These are phyloP conservation scores for Trypanosoma caninum DNA, from an alignment of 208 protist species.

Conservation along the genomic window DNA sequence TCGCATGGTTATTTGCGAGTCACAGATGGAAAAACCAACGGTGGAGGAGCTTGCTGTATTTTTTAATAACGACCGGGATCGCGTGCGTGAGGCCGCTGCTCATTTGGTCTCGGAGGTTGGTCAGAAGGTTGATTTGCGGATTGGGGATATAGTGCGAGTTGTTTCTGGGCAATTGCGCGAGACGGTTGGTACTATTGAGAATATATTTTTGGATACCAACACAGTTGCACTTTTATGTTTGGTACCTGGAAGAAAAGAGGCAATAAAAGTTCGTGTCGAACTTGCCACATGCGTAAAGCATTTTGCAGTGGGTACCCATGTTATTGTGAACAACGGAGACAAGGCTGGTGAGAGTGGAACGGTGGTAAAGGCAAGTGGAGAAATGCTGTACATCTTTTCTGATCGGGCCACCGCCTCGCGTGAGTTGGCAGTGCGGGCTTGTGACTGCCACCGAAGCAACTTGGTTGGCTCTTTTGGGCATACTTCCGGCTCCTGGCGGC, in stretches of 20 bases:
- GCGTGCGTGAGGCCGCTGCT: slow-evolving; percentile 58
- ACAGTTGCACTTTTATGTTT: slow-evolving; percentile 60
- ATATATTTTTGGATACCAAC: slow-evolving; percentile 71
- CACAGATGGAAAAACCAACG: slow-evolving; percentile 69
- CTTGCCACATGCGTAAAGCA: slow-evolving; percentile 73
- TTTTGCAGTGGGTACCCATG: slow-evolving; percentile 83
- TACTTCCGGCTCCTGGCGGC: slow-evolving; percentile 53
- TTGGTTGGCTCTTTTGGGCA: slow-evolving; percentile 66
- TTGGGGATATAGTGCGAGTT: slow-evolving; percentile 82
- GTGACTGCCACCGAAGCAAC: slow-evolving; percentile 86
- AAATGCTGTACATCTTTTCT: slow-evolving; percentile 75
- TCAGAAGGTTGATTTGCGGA: slow-evolving; percentile 21
- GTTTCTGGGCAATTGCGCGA: slow-evolving; percentile 69
- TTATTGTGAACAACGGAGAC: slow-evolving; percentile 76
- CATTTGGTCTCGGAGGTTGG: slow-evolving; percentile 10
- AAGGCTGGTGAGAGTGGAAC: slow-evolving; percentile 84
- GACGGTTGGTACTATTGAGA: slow-evolving; percentile 66
- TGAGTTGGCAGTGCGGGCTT: slow-evolving; percentile 73
- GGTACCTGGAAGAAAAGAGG: slow-evolving; percentile 45
- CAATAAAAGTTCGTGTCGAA: slow-evolving; percentile 77
- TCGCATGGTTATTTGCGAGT: slow-evolving; percentile 59
- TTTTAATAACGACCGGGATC: slow-evolving; percentile 78
- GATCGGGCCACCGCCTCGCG: slow-evolving; percentile 50
- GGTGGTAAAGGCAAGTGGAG: slow-evolving; percentile 71
- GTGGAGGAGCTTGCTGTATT: slow-evolving; percentile 85